Percentiles rank a stretch among this genome's conserved stretches.
Conservation (phyloP, 768 basidiomycete species). For the Naematelia encephala region DNA sequence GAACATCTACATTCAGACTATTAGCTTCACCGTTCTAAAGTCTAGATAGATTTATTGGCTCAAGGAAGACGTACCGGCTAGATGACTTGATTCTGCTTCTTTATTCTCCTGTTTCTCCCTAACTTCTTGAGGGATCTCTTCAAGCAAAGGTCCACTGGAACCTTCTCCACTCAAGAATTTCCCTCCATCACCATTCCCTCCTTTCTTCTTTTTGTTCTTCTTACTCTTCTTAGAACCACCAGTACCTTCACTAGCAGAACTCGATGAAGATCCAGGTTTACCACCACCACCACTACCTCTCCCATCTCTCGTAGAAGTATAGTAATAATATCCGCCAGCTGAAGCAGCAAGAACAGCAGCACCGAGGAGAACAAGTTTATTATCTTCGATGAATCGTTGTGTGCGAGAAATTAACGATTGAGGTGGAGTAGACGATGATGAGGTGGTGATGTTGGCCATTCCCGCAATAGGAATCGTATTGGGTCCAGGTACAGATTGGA, state of each 20-base stretch:
- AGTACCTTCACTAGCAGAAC: slow-evolving; percentile 44
- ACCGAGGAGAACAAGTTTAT: slow-evolving; percentile 70
- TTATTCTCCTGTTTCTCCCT: slow-evolving; percentile 21
- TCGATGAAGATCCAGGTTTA: slow-evolving; percentile 44
- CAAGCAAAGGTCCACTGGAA: slow-evolving; percentile 69
- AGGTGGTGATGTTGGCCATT: slow-evolving; percentile 10
- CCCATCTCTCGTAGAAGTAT: slow-evolving; percentile 25
- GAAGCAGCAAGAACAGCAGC: slow-evolving; percentile 67
- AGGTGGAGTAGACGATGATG: slow-evolving; percentile 11
- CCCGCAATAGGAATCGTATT: slow-evolving; percentile 3
- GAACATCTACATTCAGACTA: slow-evolving; percentile 25
- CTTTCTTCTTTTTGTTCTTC: slow-evolving; percentile 52
- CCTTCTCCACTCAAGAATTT: slow-evolving; percentile 28
- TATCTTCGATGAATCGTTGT: slow-evolving; percentile 55
- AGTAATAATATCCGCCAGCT: slow-evolving; percentile 68
- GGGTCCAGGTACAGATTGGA: background rate
- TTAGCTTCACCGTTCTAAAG: background rate
- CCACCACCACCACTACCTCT: slow-evolving; percentile 18
- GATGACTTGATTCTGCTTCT: slow-evolving; percentile 20
- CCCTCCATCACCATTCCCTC: slow-evolving; percentile 57
- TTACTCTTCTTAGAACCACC: slow-evolving; percentile 30
- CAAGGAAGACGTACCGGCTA: slow-evolving; percentile 26
- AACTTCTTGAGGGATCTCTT: slow-evolving; percentile 56
- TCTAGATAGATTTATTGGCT: background rate
- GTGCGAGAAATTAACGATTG: slow-evolving; percentile 28